Conservation (phyloP, 371 early-diverging fungal species). For the Mycotypha africana region DNA sequence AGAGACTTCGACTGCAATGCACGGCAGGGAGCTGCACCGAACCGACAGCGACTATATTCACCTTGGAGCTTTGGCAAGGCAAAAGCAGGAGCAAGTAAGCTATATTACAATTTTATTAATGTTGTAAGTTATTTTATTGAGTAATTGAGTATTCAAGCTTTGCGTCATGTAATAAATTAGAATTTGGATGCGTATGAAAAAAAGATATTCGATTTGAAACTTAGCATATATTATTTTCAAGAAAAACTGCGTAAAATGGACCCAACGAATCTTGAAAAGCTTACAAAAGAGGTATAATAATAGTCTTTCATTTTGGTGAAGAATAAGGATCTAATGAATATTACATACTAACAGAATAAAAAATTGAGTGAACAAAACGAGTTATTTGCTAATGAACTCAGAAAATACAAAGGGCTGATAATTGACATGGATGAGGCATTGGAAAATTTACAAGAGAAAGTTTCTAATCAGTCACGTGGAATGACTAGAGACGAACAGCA, state of each 20-base stretch:
- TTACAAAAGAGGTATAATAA: too few relatives aligned
- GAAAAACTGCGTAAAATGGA: constrained; percentile 52
- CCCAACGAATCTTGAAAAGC: constrained; percentile 50
- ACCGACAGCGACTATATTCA: too few relatives aligned
- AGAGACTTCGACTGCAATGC: too few relatives aligned
- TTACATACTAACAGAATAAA: too few relatives aligned
- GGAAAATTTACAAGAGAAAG: constrained; percentile 39
- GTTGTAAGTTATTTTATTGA: constrained; percentile 25
- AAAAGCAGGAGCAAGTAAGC: constrained; percentile 65
- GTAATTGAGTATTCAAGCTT: too few relatives aligned
- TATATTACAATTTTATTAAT: too few relatives aligned
- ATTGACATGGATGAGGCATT: constrained; percentile 40
- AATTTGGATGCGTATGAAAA: constrained; percentile 63
- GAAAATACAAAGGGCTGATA: constrained; percentile 45
- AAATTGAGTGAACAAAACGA: too few relatives aligned
- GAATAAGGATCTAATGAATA: too few relatives aligned
- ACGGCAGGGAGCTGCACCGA: too few relatives aligned
- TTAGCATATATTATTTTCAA: constrained; percentile 64
- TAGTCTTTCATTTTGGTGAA: too few relatives aligned
- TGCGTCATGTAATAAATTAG: constrained; percentile 38
- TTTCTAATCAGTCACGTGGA: constrained; percentile 47
- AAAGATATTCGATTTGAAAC: constrained; percentile 66
- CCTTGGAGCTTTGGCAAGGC: constrained; percentile 43
- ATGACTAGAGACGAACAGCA: constrained; percentile 47
- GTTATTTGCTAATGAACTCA: too few relatives aligned